phyloP scores from a whole-genome alignment of 495 filamentous ascomycete species.

The Melanomma pulvis-pyrius region DNA sequence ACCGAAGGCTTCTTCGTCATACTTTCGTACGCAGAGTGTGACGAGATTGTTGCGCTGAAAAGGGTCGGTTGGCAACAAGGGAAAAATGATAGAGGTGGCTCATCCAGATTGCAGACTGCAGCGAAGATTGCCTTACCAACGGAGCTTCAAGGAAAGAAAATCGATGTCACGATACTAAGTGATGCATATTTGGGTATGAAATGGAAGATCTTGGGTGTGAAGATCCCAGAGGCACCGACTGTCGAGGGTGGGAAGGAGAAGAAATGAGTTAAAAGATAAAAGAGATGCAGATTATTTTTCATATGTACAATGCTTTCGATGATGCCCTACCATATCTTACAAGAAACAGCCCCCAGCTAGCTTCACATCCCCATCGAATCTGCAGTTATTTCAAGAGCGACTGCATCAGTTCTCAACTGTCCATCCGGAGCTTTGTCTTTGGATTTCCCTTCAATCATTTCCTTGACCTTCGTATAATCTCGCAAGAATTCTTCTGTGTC shows the following conservation, averaged over 20 bases:
- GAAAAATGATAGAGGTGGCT: constrained; percentile 8
- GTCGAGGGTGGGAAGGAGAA: constrained; percentile 45
- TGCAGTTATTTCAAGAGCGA: no score
- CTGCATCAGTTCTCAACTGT: no score
- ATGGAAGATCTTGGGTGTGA: constrained; percentile 61
- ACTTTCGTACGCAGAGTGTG: constrained; percentile 62
- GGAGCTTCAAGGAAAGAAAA: constrained; percentile 49
- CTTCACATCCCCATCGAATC: no score
- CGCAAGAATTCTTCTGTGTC: neutral
- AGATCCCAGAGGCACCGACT: constrained; percentile 51
- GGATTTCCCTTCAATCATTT: neutral
- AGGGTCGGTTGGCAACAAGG: constrained; percentile 69
- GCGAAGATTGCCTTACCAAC: constrained; percentile 66
- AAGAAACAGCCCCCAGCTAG: no score
- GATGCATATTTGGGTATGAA: constrained; percentile 85
- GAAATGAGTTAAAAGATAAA: neutral
- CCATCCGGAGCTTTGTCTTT: neutral
- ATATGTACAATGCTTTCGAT: neutral
- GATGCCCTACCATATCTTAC: no score
- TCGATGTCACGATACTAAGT: constrained; percentile 76
- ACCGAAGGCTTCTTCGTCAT: constrained; percentile 92
- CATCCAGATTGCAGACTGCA: constrained; percentile 40
- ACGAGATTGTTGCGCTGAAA: constrained; percentile 84
- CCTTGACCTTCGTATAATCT: neutral
- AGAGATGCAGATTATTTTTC: neutral